Evolutionary conservation across 805 yeast genomes (phyloP).

Genomic region (Metahyphopichia silvanorum): DNA sequence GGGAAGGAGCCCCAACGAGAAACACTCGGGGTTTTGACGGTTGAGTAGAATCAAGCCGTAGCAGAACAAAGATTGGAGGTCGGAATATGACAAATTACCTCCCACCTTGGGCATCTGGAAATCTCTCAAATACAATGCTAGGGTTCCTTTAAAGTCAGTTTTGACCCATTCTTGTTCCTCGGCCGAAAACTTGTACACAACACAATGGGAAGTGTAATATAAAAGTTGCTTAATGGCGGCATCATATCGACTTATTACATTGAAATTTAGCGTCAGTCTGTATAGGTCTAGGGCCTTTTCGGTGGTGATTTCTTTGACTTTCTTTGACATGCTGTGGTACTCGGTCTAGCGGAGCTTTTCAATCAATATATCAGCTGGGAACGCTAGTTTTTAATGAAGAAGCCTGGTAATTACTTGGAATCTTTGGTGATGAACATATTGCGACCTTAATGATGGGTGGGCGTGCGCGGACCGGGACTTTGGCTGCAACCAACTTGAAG

Average conservation of each 20-base stretch:
- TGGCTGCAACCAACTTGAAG: no score
- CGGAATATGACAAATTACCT: conserved; percentile 16
- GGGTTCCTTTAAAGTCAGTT: conserved; percentile 65
- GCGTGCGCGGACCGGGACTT: no score
- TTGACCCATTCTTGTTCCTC: conserved; percentile 65
- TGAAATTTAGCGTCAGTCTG: conserved; percentile 66
- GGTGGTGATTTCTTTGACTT: conserved; percentile 30
- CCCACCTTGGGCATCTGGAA: conserved; percentile 21
- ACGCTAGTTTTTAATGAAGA: no score
- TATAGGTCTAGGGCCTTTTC: conserved; percentile 56
- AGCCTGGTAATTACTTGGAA: no score
- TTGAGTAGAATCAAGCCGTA: conserved; percentile 72
- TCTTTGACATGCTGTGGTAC: conserved; percentile 18
- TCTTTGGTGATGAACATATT: no score
- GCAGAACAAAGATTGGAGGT: conserved; percentile 47
- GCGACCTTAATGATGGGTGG: no score
- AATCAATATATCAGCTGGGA: no score
- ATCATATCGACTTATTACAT: conserved; percentile 75
- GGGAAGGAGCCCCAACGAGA: conserved; percentile 66
- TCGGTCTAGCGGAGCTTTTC: not conserved
- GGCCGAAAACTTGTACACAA: conserved; percentile 61
- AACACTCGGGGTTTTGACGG: conserved; percentile 65
- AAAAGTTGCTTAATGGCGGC: conserved; percentile 65
- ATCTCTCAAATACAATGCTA: conserved; percentile 61
- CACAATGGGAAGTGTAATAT: conserved; percentile 69